Evolutionary conservation across 331 rosid species (phyloP).

Genomic region (Telfairia occidentalis): DNA sequence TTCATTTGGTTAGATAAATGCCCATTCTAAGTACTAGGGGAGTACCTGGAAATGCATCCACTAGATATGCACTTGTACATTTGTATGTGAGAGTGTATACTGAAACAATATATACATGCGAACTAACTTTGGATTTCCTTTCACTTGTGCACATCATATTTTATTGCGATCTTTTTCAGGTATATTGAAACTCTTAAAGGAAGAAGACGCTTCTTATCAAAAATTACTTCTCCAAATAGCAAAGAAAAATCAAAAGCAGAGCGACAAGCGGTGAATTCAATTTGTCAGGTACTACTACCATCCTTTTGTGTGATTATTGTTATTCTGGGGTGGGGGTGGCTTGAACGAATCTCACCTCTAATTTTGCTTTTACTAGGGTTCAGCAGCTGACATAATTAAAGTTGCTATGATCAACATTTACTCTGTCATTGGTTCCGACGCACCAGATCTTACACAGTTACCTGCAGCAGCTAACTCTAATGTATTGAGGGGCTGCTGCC

Average conservation of each 20-base stretch:
- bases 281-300: slow-evolving; percentile 57
- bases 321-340: not conserved
- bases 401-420: slow-evolving; percentile 73
- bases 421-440: slow-evolving; percentile 36
- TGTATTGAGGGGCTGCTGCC: slow-evolving; percentile 53
- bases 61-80: not conserved
- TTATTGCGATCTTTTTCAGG: slow-evolving; percentile 28
- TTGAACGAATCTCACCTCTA: not conserved
- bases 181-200: slow-evolving; percentile 71
- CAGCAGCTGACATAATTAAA: slow-evolving; percentile 93
- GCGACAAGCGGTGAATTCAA: slow-evolving; percentile 95
- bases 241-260: slow-evolving; percentile 78
- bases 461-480: slow-evolving; percentile 25
- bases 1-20: not conserved
- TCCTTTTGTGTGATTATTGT: not conserved
- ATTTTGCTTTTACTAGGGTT: slow-evolving; percentile 49
- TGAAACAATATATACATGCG: not conserved
- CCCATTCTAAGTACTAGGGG: not conserved
- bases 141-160: not conserved
- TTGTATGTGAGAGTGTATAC: not conserved
- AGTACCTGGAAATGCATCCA: not conserved
- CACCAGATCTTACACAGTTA: slow-evolving; percentile 31
- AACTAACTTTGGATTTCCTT: not conserved
- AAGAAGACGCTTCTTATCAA: slow-evolving; percentile 75
- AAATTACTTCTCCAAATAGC: slow-evolving; percentile 60